Evolutionary conservation across 768 basidiomycete genomes (phyloP).

Genomic region (Crucibulum laeve): DNA sequence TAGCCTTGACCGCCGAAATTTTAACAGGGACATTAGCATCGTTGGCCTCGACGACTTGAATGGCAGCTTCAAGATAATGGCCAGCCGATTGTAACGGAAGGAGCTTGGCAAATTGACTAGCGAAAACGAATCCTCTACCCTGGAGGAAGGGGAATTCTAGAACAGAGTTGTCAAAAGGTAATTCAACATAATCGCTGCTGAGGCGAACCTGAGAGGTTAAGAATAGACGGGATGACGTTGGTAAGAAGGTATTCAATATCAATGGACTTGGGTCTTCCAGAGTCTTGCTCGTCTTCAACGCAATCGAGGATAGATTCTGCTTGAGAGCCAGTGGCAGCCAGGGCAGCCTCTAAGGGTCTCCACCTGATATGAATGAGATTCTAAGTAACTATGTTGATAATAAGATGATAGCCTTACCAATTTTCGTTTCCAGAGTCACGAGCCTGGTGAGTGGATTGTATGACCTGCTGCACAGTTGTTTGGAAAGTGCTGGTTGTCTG

Average conservation of each 20-base stretch:
- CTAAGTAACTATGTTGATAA: constrained; percentile 3
- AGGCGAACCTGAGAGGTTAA: constrained; percentile 60
- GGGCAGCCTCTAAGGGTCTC: constrained; percentile 83
- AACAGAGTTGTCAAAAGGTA: neutral
- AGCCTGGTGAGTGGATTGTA: constrained; percentile 50
- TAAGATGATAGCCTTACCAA: constrained; percentile 43
- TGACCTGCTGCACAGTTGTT: constrained; percentile 44
- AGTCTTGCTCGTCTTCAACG: constrained; percentile 70
- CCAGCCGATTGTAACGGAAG: constrained; percentile 70
- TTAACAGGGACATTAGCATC: constrained; percentile 84
- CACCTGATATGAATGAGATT: constrained; percentile 52
- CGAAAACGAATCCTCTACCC: constrained; percentile 92
- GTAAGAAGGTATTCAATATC: constrained; percentile 76
- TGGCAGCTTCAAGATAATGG: constrained; percentile 85
- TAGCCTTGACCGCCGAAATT: constrained; percentile 88
- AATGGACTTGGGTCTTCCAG: constrained; percentile 59
- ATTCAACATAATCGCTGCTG: neutral
- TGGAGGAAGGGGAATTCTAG: constrained; percentile 89
- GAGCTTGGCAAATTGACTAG: constrained; percentile 78
- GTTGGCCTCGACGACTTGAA: constrained; percentile 75
- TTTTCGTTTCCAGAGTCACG: constrained; percentile 51
- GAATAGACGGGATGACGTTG: constrained; percentile 73
- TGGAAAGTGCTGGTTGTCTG: constrained; percentile 53
- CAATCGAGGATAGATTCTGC: constrained; percentile 72
- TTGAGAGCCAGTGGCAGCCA: constrained; percentile 80